Conservation (phyloP, 1,284 basidiomycete genomes). For the Ustilago curta region DNA sequence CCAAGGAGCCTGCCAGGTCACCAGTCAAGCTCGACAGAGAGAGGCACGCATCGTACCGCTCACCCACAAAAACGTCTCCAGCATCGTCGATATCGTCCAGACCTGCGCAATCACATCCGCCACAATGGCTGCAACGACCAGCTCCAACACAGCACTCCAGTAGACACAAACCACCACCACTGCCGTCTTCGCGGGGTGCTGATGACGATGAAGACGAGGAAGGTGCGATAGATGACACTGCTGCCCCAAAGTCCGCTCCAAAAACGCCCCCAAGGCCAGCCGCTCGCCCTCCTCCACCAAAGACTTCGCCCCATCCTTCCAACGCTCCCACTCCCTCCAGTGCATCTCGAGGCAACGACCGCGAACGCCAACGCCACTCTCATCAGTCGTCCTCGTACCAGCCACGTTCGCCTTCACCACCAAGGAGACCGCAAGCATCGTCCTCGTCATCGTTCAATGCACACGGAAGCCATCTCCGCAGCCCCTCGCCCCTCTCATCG, state of each 20-base stretch:
- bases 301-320: slow-evolving; percentile 25
- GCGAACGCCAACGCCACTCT: slow-evolving; percentile 9
- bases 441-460: neutral
- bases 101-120: neutral
- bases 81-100: neutral
- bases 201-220: slow-evolving; percentile 48
- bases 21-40: slow-evolving; percentile 22
- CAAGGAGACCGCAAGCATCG: slow-evolving; percentile 1
- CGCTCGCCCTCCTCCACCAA: slow-evolving; percentile 22
- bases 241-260: neutral
- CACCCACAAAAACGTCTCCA: slow-evolving; percentile 4
- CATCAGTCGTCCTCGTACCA: slow-evolving; percentile 17
- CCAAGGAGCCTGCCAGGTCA: slow-evolving; percentile 2
- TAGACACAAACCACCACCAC: neutral
- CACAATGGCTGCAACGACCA: slow-evolving; percentile 6
- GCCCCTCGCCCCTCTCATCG: slow-evolving; percentile 28
- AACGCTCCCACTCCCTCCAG: neutral
- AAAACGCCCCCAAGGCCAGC: neutral
- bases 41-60: neutral
- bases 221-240: slow-evolving; percentile 37
- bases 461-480: slow-evolving; percentile 13
- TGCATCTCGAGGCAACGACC: slow-evolving; percentile 4
- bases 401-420: slow-evolving; percentile 24
- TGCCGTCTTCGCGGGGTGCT: neutral
- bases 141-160: neutral